Base-by-base conservation (phyloP, 108 stramenopile species). In the Cyclotella sp. region DNA sequence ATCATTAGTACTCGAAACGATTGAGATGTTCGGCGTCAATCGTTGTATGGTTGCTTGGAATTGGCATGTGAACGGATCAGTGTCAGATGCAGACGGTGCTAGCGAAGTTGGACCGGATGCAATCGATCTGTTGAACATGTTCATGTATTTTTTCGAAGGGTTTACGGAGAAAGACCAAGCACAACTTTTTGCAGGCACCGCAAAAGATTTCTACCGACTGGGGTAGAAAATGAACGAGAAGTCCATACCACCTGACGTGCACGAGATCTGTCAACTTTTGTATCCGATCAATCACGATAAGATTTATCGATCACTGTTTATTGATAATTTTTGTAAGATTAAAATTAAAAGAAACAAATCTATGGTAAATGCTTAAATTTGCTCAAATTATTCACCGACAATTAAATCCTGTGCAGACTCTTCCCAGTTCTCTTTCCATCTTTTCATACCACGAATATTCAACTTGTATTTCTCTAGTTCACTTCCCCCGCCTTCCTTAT, bases 401-500 rank as follows among this genome's bases (percentile, higher is more conserved):
- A 86, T 76, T 24, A 86, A 39, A 54, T 76, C 29, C 34, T 61
- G 77, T 14, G 94, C 94, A 71, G 85, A 83, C 53, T 86, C 81
- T 28, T 82, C 84, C 94, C 94, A 95, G 79, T 95, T 95, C 47
- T 85, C 90, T 49, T 68, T 79, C 92, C 94, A 95, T 75, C 88
- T 61, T 22, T 52, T 72, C 70, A 89, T 90, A 9, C 86, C 90
- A 60, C 73, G 70, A 21, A 95, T 78, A 39, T 79, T 75, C 61
- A 65, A 29, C 58, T 85, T 84, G 78, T 89, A 91, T 66, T 57
- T 73, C 13, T 83, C 84, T 30, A 93, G 76, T 70, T 85, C 84
- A 22, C 49, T 19, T 19, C 87, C 84, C 57, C 62, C 83, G 26
- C 27, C 21, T 16, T 22, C 67, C 18, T 72, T 68, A 22, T 40